Evolutionary conservation across 768 basidiomycete species (phyloP), one percentile per base, ranked within the genome.

Genomic region (Boletus sp.): DNA sequence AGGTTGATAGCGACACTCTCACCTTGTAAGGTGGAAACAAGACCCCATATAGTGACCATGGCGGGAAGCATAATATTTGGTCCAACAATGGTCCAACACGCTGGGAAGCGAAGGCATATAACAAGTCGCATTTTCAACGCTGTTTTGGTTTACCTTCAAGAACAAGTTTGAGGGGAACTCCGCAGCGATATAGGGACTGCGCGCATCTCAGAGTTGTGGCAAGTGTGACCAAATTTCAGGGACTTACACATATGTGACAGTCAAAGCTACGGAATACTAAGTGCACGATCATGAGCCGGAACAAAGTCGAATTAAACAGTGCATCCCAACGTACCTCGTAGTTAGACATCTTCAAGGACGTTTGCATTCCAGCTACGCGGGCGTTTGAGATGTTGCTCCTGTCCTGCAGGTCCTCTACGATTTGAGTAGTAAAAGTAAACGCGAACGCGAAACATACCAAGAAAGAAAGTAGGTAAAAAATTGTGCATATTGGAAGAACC

Each of bases 41-140:
- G 47, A n/a, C 88, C 88, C 87, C 89, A 90, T 1, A 82, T 62
- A 0, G 80, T 77, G 47, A 88, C 70, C 79, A 88, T 82, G 1
- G 80, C 69, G 0, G 89, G 87, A 66, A 87, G 77, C 47, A 82
- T 70, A 55, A 82, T 77, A n/a, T 85, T 79, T 2, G 87, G 83
- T 3, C 85, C 81, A 45, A 78, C 58, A 55, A 78, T 2, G 87
- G 83, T 3, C 85, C 81, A 45, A 78, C 58, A 55, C 56, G 55
- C 70, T 79, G 24, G 66, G 52, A 44, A 33, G 36, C 4, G n/a
- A 30, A 39, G 5, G 47, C 6, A 10, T 52, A 28, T 28, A 7
- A 30, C 17, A 24, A 54, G 4, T 37, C 11, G 9, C 17, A n/a
- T 14, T 24, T n/a, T 50, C n/a, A 20, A 33, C 3, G 9, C 1